These are phyloP conservation scores for Hyaloscypha hepaticicola DNA, from an alignment of 495 filamentous ascomycete species.

Conservation along the genomic window DNA sequence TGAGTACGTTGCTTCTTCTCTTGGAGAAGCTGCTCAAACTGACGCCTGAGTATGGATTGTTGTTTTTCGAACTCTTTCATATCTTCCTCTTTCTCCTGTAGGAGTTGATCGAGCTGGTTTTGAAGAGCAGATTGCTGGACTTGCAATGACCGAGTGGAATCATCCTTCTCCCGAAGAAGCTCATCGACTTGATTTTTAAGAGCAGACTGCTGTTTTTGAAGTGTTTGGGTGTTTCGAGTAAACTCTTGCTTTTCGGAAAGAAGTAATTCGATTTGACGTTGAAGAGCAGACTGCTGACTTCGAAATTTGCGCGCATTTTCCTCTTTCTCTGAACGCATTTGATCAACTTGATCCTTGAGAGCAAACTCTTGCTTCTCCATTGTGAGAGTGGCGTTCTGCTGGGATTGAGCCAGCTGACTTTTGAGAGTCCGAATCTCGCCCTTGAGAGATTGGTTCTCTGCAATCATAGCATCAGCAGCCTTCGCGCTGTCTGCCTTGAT, in stretches of 20 bases:
- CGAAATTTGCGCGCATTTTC: background rate
- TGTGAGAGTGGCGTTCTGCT: background rate
- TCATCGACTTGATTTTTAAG: background rate
- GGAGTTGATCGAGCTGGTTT: background rate
- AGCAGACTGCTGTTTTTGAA: slow-evolving; percentile 1
- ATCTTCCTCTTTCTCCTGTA: no score
- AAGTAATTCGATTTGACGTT: background rate
- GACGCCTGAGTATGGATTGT: background rate
- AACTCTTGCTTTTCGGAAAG: background rate
- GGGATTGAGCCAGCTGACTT: background rate
- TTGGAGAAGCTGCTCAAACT: background rate
- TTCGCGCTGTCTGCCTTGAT: background rate
- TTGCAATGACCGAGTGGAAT: background rate
- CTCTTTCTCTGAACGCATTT: background rate
- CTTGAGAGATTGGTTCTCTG: slow-evolving; percentile 5
- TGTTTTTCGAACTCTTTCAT: no score
- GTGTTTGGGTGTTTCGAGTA: background rate
- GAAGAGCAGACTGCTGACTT: background rate
- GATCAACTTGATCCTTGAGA: background rate
- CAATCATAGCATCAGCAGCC: background rate
- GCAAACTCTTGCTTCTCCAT: background rate
- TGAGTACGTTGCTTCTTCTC: background rate
- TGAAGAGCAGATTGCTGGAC: background rate
- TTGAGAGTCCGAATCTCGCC: slow-evolving; percentile 2
- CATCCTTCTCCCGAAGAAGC: background rate